Conservation (phyloP, 2,329 filamentous ascomycete genomes). For the Apiospora kogelbergensis region DNA sequence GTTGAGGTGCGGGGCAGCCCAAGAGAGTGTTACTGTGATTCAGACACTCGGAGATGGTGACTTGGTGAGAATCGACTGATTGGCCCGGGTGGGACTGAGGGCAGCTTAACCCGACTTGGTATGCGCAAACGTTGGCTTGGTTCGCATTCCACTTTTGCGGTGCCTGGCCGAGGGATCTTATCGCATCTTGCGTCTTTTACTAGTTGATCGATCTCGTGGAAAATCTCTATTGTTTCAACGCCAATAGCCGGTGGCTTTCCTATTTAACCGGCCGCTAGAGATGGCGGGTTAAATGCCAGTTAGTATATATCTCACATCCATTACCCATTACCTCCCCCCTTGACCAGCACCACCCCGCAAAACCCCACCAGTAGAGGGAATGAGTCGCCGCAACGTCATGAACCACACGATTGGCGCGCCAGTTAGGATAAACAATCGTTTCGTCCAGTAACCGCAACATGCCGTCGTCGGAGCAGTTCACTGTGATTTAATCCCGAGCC, state of each 20-base stretch:
- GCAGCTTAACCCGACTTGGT: not conserved
- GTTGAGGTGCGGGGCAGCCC: not conserved
- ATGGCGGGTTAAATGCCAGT: not conserved
- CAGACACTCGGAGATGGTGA: not conserved
- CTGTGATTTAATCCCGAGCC: not conserved
- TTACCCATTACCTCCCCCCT: not conserved
- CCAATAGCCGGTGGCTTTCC: not conserved
- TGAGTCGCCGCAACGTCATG: slow-evolving; percentile 3
- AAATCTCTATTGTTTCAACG: not conserved
- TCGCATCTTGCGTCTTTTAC: not conserved
- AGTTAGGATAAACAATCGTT: not conserved
- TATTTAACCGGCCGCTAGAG: not conserved
- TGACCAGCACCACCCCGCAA: not conserved
- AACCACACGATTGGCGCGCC: not conserved
- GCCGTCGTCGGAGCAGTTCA: not conserved
- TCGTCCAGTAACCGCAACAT: not conserved
- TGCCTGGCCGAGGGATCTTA: not conserved
- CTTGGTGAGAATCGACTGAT: not conserved
- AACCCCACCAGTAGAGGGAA: not conserved
- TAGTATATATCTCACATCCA: not conserved
- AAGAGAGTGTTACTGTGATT: not conserved
- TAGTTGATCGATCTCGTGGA: not conserved
- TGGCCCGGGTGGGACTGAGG: not conserved
- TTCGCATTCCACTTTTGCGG: not conserved
- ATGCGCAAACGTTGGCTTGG: not conserved